phyloP scores from a whole-genome alignment of 805 yeast genomes.

The Clavispora fructus region DNA sequence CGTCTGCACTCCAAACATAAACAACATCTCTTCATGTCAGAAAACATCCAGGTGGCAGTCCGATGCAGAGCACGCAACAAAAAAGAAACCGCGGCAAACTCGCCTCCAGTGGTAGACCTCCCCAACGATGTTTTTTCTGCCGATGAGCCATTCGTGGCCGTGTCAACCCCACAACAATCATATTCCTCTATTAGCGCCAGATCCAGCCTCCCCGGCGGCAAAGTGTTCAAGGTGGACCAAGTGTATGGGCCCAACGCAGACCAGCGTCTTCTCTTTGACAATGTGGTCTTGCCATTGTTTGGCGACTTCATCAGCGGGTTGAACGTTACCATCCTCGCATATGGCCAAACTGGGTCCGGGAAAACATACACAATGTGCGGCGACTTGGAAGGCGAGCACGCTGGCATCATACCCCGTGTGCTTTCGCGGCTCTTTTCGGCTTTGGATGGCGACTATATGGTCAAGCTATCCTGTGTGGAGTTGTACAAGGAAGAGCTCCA shows the following conservation, averaged over 20 bases:
- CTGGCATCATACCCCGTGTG: slow-evolving; percentile 59
- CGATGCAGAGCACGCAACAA: slow-evolving; percentile 49
- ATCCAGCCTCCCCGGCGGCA: slow-evolving; percentile 16
- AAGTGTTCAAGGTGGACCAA: slow-evolving; percentile 60
- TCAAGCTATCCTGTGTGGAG: slow-evolving; percentile 77
- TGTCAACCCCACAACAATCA: slow-evolving; percentile 9
- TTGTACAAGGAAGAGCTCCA: slow-evolving; percentile 81
- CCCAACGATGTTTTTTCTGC: slow-evolving; percentile 27
- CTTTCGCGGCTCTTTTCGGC: slow-evolving; percentile 46
- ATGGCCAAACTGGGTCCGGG: slow-evolving; percentile 85
- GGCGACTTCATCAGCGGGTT: slow-evolving; percentile 54
- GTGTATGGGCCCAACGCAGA: slow-evolving; percentile 81
- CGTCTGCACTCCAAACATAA: slow-evolving; percentile 6
- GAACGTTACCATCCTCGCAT: slow-evolving; percentile 76
- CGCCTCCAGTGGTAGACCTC: slow-evolving; percentile 44
- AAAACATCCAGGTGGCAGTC: slow-evolving; percentile 48
- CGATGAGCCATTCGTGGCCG: slow-evolving; percentile 17
- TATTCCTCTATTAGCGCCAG: slow-evolving; percentile 8
- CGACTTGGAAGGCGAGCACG: slow-evolving; percentile 23
- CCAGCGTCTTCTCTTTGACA: slow-evolving; percentile 60
- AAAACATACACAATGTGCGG: slow-evolving; percentile 76
- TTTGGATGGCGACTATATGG: slow-evolving; percentile 51
- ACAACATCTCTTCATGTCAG: slow-evolving; percentile 12
- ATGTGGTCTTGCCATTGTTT: slow-evolving; percentile 68
- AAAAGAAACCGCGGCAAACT: slow-evolving; percentile 39